Conservation (phyloP, 164 flowering plant species). For the Berberis thunbergii region DNA sequence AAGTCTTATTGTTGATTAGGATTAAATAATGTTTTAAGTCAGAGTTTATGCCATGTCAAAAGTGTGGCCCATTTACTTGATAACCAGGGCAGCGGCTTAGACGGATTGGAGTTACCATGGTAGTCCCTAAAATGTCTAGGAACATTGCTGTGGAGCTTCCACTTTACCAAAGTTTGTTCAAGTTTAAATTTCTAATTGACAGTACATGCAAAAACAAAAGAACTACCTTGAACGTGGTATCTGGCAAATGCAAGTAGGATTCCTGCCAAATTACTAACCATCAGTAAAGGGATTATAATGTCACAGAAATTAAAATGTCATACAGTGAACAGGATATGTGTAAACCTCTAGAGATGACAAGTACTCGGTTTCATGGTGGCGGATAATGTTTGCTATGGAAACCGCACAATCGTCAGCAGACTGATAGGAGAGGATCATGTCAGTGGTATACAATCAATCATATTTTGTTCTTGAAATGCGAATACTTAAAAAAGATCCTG, state of each 20-base stretch:
- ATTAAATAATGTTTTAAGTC: too few species aligned
- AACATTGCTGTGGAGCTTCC: neutral
- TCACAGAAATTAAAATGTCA: neutral
- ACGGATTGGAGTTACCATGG: too few species aligned
- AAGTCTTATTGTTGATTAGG: too few species aligned
- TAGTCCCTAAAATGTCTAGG: too few species aligned
- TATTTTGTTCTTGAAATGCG: too few species aligned
- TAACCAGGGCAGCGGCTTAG: too few species aligned
- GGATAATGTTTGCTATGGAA: slow-evolving; percentile 61
- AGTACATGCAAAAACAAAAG: neutral
- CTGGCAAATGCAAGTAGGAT: slow-evolving; percentile 81
- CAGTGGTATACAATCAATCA: slow-evolving; percentile 2
- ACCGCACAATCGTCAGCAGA: slow-evolving; percentile 73
- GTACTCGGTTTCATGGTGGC: slow-evolving; percentile 91
- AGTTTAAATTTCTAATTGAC: neutral
- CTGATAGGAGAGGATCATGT: slow-evolving; percentile 31
- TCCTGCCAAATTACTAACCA: slow-evolving; percentile 39
- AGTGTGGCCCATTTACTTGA: too few species aligned
- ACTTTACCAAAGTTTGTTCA: neutral
- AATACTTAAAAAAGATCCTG: too few species aligned
- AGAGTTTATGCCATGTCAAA: too few species aligned
- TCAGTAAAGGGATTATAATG: slow-evolving; percentile 13
- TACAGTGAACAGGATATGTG: neutral
- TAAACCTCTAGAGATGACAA: slow-evolving; percentile 76
- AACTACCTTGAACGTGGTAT: slow-evolving; percentile 89